A percentile compares a stretch with the other conserved stretches of the same genome.
These are phyloP conservation scores for Collybiopsis luxurians DNA, from an alignment of 768 basidiomycete genomes.

Conservation along the genomic window DNA sequence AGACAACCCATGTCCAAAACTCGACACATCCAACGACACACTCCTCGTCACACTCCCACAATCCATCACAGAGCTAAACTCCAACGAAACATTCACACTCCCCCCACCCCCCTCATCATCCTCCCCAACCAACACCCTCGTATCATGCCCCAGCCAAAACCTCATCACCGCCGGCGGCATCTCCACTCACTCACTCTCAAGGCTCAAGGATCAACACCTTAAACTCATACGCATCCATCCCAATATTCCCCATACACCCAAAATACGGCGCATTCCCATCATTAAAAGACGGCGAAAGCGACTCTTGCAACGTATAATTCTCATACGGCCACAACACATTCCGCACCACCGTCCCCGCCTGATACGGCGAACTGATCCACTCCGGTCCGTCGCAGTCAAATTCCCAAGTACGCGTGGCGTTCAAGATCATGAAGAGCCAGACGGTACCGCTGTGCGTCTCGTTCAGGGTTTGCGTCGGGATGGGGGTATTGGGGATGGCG, in stretches of 20 bases:
- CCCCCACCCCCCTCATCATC: conserved; percentile 46
- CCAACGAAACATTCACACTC: conserved; percentile 62
- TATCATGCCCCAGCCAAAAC: conserved; percentile 86
- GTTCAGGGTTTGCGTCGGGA: conserved; percentile 62
- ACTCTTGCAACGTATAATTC: conserved; percentile 64
- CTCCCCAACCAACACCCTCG: conserved; percentile 54
- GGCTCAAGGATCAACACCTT: conserved; percentile 74
- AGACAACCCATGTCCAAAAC: conserved; percentile 53
- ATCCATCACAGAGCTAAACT: conserved; percentile 78
- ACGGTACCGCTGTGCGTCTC: conserved; percentile 65
- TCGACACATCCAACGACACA: conserved; percentile 66
- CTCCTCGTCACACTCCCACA: conserved; percentile 65
- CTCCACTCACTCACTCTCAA: conserved; percentile 59
- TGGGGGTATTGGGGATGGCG: conserved; percentile 41
- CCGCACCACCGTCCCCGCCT: conserved; percentile 53
- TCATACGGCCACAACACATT: conserved; percentile 89
- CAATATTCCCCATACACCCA: conserved; percentile 70
- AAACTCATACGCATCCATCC: conserved; percentile 74
- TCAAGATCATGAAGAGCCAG: conserved; percentile 89
- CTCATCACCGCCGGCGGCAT: conserved; percentile 73
- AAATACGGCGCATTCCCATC: conserved; percentile 59
- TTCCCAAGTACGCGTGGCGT: conserved; percentile 63
- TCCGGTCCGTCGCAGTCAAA: conserved; percentile 51
- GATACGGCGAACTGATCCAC: conserved; percentile 84
- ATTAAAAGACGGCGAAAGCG: conserved; percentile 59